phyloP scores from a whole-genome alignment of 2,329 filamentous ascomycete species.

The Pseudogymnoascus sp. region DNA sequence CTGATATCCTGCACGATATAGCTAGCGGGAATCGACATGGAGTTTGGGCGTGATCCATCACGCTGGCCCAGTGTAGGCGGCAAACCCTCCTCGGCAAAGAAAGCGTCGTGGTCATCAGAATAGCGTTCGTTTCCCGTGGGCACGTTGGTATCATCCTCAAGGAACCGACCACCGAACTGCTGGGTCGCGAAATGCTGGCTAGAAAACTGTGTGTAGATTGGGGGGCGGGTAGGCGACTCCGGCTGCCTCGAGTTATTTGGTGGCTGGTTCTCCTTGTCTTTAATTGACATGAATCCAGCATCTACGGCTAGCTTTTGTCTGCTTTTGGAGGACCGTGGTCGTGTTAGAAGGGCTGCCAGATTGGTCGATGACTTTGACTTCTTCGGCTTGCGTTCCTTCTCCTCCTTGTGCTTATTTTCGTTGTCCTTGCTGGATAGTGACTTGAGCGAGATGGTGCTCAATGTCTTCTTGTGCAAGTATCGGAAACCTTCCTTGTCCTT shows the following conservation, averaged over 20 bases:
- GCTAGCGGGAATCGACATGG: conserved; percentile 27
- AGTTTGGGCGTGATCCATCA: conserved; percentile 22
- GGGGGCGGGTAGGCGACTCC: conserved; percentile 38
- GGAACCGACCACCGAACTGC: conserved; percentile 31
- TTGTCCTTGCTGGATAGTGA: conserved; percentile 33
- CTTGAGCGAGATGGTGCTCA: conserved; percentile 38
- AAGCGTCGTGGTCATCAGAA: conserved; percentile 19
- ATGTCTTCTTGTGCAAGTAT: conserved; percentile 38
- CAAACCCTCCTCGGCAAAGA: conserved; percentile 10
- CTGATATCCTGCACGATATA: conserved; percentile 28
- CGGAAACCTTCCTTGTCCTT: conserved; percentile 26
- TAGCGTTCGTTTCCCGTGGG: conserved; percentile 27
- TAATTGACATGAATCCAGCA: conserved; percentile 41
- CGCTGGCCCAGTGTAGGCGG: conserved; percentile 22
- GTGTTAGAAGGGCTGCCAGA: conserved; percentile 65
- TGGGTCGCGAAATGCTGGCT: conserved; percentile 29
- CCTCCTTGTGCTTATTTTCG: conserved; percentile 31
- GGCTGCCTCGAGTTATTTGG: conserved; percentile 42
- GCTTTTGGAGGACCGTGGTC: conserved; percentile 64
- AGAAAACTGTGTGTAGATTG: conserved; percentile 73
- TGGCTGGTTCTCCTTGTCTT: conserved; percentile 75
- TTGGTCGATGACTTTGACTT: conserved; percentile 81
- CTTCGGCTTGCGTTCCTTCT: conserved; percentile 51
- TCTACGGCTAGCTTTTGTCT: conserved; percentile 44
- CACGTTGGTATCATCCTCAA: conserved; percentile 28